phyloP scores from a whole-genome alignment of 2,329 filamentous ascomycete species.

The Aspergillus clavatus region DNA sequence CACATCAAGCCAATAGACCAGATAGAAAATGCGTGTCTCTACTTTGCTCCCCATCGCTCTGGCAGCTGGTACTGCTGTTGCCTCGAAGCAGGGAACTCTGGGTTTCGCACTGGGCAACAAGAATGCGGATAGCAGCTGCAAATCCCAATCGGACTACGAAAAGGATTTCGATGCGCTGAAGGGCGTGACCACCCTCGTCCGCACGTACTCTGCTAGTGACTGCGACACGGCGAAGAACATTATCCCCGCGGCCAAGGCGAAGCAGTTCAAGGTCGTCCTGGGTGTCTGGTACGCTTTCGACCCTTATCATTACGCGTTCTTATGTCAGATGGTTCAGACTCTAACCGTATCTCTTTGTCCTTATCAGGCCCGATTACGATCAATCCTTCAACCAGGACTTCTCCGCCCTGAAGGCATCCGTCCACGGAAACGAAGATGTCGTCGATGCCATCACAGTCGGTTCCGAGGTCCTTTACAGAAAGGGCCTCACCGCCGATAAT shows the following conservation, averaged over 20 bases:
- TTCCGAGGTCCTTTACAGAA: slow-evolving; percentile 65
- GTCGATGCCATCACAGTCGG: slow-evolving; percentile 67
- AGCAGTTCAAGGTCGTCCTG: slow-evolving; percentile 63
- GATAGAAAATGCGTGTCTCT: slow-evolving; percentile 41
- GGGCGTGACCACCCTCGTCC: slow-evolving; percentile 52
- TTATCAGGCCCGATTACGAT: slow-evolving; percentile 57
- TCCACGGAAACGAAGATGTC: slow-evolving; percentile 48
- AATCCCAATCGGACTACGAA: slow-evolving; percentile 58
- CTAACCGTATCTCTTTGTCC: slow-evolving; percentile 4
- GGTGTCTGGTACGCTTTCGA: slow-evolving; percentile 59
- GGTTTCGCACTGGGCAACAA: slow-evolving; percentile 66
- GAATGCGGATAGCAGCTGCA: slow-evolving; percentile 58
- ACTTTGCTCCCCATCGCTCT: slow-evolving; percentile 38
- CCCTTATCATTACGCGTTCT: background rate
- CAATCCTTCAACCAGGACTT: slow-evolving; percentile 59
- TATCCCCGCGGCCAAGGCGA: slow-evolving; percentile 60
- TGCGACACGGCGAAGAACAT: slow-evolving; percentile 61
- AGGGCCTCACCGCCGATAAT: slow-evolving; percentile 58
- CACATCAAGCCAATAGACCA: slow-evolving; percentile 12
- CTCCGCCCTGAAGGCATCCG: slow-evolving; percentile 48
- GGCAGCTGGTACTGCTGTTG: slow-evolving; percentile 44
- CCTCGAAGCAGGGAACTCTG: slow-evolving; percentile 51
- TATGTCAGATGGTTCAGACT: background rate
- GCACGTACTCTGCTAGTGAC: slow-evolving; percentile 63
- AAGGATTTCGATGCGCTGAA: slow-evolving; percentile 60